phyloP scores from a whole-genome alignment of 1,284 basidiomycete genomes.

The Veloboletus limbatus region DNA sequence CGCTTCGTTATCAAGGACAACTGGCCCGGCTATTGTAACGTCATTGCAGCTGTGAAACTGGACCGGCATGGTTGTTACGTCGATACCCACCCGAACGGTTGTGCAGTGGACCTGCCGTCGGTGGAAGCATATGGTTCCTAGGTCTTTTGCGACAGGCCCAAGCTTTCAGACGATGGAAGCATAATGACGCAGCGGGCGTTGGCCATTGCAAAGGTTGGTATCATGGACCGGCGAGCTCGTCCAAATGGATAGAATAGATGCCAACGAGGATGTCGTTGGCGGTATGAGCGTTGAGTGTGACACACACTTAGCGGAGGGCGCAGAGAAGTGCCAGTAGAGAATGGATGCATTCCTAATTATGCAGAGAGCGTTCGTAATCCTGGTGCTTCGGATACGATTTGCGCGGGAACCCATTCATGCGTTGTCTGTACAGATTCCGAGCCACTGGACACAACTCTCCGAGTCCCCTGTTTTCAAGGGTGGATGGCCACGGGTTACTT shows the following conservation, averaged over 20 bases:
- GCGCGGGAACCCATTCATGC: conserved; percentile 3
- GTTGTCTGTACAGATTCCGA: conserved; percentile 19
- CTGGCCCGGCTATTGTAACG: not conserved
- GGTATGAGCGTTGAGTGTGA: conserved; percentile 8
- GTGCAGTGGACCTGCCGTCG: not conserved
- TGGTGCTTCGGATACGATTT: conserved; percentile 27
- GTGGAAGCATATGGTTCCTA: too few relatives aligned
- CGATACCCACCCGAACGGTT: not conserved
- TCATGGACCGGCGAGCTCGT: conserved; percentile 4
- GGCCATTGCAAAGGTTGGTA: conserved; percentile 2
- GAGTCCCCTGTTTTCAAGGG: conserved; percentile 25
- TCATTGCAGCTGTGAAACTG: not conserved
- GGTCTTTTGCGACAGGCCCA: too few relatives aligned
- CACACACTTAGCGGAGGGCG: conserved; percentile 19
- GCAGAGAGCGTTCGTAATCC: conserved; percentile 14
- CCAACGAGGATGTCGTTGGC: conserved; percentile 12
- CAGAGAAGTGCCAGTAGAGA: conserved; percentile 28
- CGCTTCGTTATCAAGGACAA: not conserved
- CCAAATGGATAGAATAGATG: conserved; percentile 5
- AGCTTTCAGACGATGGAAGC: not conserved
- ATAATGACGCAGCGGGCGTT: not conserved
- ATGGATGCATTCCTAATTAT: conserved; percentile 28
- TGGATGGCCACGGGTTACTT: conserved; percentile 8
- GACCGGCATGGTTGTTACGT: not conserved
- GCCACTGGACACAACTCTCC: conserved; percentile 1